phyloP scores from a whole-genome alignment of 1,284 basidiomycete genomes.

The Abortiporus biennis region DNA sequence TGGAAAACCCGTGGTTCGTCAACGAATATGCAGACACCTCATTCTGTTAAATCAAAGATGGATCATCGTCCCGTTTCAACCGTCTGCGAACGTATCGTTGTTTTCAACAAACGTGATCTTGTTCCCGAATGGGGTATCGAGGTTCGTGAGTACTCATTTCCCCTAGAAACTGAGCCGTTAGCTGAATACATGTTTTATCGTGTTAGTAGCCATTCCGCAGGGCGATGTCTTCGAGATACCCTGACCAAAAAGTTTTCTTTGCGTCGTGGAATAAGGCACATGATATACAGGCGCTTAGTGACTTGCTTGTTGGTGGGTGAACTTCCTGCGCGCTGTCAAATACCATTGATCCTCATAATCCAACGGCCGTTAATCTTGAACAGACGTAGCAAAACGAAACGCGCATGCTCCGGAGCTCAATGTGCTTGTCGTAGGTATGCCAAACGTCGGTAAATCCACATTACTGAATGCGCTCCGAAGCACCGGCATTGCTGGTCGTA shows the following conservation, averaged over 20 bases:
- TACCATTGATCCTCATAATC: background rate
- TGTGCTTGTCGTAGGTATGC: conserved; percentile 94
- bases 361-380: conserved; percentile 1
- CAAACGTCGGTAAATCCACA: conserved; percentile 97
- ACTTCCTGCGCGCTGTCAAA: conserved; percentile 1
- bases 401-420: conserved; percentile 72
- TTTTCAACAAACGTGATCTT: conserved; percentile 92
- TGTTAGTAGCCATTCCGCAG: conserved; percentile 55
- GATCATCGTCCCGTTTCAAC: conserved; percentile 9
- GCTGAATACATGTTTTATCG: background rate
- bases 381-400: conserved; percentile 66
- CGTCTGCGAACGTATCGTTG: conserved; percentile 80
- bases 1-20: no score
- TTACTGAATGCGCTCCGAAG: conserved; percentile 88
- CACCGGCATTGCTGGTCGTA: conserved; percentile 84
- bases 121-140: conserved; percentile 82
- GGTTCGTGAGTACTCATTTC: conserved; percentile 43
- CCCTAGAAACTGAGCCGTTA: background rate
- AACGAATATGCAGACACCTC: no score
- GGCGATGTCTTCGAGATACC: conserved; percentile 63
- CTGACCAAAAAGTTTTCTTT: conserved; percentile 60
- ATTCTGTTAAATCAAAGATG: no score
- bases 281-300: conserved; percentile 58
- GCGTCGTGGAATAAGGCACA: conserved; percentile 63
- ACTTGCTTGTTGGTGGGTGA: conserved; percentile 67